Evolutionary conservation across 2,329 filamentous ascomycete genomes (phyloP), one percentile per base, ranked within the genome.

Genomic region (Talaromyces islandicus): DNA sequence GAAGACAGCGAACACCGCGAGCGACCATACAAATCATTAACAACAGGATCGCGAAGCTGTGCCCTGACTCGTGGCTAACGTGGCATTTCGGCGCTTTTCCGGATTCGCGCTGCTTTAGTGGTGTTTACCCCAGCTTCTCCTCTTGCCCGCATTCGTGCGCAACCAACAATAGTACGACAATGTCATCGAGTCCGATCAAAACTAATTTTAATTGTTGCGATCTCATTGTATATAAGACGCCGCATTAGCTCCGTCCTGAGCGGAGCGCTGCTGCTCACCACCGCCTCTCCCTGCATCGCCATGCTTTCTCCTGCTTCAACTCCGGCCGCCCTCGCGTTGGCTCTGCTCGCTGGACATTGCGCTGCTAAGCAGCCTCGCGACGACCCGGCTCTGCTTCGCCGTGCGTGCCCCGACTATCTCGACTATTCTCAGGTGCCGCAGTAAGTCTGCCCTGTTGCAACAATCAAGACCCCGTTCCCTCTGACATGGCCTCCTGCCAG

Each of bases 341-440:
- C 57, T 46, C 29, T 61, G 4, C 27, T 61, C n/a, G n/a, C 59
- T 32, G 56, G 56, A 35, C 58, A 52, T 30, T 55, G 46, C 14
- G 41, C 54, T 24, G 62, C 62, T 12, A 51, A 54, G 11, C 43
- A 46, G 43, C 32, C 62, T 57, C 68, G 62, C 30, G 67, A 74
- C 50, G 64, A 68, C 21, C 65, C 67, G 21, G 65, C 66, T 17
- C 62, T 75, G 57, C 62, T 73, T 29, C 69, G 68, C 60, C 69
- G 70, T 62, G 84, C 82, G 50, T 90, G 88, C 73, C 88, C 88
- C 1, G 85, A 89, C 70, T 90, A 89, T 71, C 79, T 80, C 19
- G 71, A 76, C 53, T 89, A 88, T 72, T 80, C 87, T 1, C 79
- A 77, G 63, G 71, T 80, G 59, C 75, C 73, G 5, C 89, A 93